A percentile compares a stretch with the other conserved stretches of the same genome.
Conservation (phyloP, 2,329 filamentous ascomycete species). For the Beauveria sp. region DNA sequence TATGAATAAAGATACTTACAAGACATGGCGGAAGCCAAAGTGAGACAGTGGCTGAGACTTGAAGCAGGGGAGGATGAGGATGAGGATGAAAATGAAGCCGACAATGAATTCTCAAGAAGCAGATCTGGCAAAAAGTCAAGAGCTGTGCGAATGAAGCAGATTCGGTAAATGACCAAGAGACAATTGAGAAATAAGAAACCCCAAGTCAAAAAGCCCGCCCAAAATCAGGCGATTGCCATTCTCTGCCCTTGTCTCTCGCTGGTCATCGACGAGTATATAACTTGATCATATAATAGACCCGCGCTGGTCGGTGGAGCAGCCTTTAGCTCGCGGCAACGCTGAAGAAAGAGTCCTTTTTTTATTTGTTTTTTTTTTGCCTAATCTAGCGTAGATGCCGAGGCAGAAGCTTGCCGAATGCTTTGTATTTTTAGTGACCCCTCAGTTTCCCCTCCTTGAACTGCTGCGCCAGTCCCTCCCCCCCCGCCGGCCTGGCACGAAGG, state of each 20-base stretch:
- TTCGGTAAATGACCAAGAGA: neutral
- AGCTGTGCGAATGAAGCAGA: too few species aligned
- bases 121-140: neutral
- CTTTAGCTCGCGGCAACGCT: neutral
- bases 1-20: neutral
- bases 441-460: slow-evolving; percentile 5
- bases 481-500: neutral
- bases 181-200: too few species aligned
- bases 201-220: neutral
- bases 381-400: slow-evolving; percentile 4
- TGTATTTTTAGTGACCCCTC: neutral
- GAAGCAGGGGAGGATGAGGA: neutral
- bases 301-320: neutral
- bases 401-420: neutral
- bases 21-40: neutral
- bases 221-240: neutral
- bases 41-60: neutral
- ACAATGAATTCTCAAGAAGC: neutral
- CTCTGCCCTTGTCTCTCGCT: neutral
- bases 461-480: neutral
- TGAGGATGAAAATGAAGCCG: neutral
- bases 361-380: neutral
- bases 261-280: neutral
- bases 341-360: neutral
- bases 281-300: neutral